Percentiles rank a stretch among this genome's conserved stretches.
Conservation (phyloP, 2,329 filamentous ascomycete species). For the Harringtonia lauricola region DNA sequence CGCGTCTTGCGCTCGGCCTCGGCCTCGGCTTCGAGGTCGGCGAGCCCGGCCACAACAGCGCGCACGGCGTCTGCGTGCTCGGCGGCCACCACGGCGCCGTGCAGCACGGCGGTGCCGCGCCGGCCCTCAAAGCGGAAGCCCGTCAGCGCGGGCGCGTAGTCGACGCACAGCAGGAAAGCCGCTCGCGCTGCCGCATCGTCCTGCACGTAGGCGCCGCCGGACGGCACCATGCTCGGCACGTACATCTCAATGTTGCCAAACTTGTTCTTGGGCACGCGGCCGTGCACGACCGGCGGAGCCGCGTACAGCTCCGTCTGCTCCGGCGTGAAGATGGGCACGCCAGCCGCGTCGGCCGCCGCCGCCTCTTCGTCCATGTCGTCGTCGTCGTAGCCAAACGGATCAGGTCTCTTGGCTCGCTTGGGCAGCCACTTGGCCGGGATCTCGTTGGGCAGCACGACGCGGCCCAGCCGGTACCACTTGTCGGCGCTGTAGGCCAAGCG, state of each 20-base stretch:
- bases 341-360: constrained; percentile 2
- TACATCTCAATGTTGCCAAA: constrained; percentile 94
- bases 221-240: constrained; percentile 81
- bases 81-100: constrained; percentile 64
- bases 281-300: constrained; percentile 64
- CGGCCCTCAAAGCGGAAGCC: constrained; percentile 83
- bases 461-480: constrained; percentile 82
- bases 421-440: constrained; percentile 69
- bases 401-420: constrained; percentile 29
- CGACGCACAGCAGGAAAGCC: constrained; percentile 64
- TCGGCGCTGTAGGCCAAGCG: constrained; percentile 67
- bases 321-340: constrained; percentile 47
- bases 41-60: constrained; percentile 56
- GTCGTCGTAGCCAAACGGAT: constrained; percentile 11
- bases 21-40: constrained; percentile 51
- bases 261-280: constrained; percentile 75
- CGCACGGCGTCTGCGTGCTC: constrained; percentile 63
- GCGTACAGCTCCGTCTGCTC: constrained; percentile 64
- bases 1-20: constrained; percentile 53
- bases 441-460: constrained; percentile 67
- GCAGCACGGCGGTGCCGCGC: constrained; percentile 72
- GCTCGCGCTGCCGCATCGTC: constrained; percentile 54
- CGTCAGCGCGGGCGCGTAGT: constrained; percentile 81
- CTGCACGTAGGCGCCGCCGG: constrained; percentile 63
- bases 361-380: constrained; percentile 11